Base-by-base conservation (phyloP, 257 asterid genomes). In the Salvia rosmarinus region DNA sequence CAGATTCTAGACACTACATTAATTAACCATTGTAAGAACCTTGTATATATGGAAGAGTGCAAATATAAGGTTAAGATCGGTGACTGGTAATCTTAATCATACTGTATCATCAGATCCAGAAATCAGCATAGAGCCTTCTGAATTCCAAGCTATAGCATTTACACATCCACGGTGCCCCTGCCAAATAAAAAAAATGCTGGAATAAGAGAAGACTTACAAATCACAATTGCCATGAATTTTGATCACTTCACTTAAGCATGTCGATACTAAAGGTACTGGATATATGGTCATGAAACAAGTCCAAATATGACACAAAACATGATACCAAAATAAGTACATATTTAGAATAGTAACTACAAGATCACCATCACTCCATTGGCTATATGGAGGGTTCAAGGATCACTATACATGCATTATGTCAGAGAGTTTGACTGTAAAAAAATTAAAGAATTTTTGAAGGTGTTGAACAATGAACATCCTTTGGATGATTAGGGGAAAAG, bases 61-160 rank as follows among this genome's bases (percentile, higher is more conserved):
- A 47, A 9, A 58, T n/a, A 51, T 49, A 67, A 79, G 51, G 60
- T 63, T 54, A 64, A 28, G 50, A 70, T 12, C 51, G 16, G 69
- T 40, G 25, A 62, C 28, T 71, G 25, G 19, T 51, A 50, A 17
- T 46, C 3, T 54, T 43, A 42, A 76, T 59, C 95, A 82, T 95
- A 95, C 98, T 32, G 96, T 87, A 80, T 95, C 99, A 83, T 95
- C 99, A 50, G 99, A 95, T 75, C 99, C 99, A 75, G 99, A 91
- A 75, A 95, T 70, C 84, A 95, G 77, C 74, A 95, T 79, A 14
- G 98, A 90, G 77, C 98, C 98, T 59, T 78, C 79, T 37, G 97
- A 83, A 74, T 95, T 95, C 99, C 99, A 95, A 74, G 99, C 86
- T 75, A 95, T 77, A 20, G 97, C 75, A 86, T 95, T 95, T 62